Evolutionary conservation across 495 filamentous ascomycete genomes (phyloP).

Genomic region (Amphirosellinia nigrospora): DNA sequence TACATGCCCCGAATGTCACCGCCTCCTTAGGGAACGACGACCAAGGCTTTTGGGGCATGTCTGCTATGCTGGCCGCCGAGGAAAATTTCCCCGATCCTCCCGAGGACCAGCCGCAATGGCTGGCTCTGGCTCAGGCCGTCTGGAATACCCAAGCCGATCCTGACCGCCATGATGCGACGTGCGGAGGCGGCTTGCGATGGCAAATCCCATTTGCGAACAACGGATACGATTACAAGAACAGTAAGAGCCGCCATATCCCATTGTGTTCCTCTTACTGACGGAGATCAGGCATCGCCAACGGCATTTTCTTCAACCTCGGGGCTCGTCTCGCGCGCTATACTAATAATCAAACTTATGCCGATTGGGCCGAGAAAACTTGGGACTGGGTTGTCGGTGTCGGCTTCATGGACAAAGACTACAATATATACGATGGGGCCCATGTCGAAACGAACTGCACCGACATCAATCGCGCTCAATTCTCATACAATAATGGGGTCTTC

Average conservation of each 20-base stretch:
- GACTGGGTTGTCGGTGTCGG: conserved; percentile 71
- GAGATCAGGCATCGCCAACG: conserved; percentile 66
- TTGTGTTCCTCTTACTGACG: conserved; percentile 21
- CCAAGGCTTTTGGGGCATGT: conserved; percentile 82
- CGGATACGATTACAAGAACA: conserved; percentile 88
- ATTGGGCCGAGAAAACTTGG: conserved; percentile 76
- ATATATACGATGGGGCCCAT: conserved; percentile 74
- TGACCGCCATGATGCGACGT: conserved; percentile 67
- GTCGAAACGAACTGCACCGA: conserved; percentile 65
- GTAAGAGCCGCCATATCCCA: conserved; percentile 52
- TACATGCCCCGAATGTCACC: conserved; percentile 76
- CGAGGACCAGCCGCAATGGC: conserved; percentile 68
- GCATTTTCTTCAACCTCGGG: conserved; percentile 81
- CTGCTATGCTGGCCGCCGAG: conserved; percentile 78
- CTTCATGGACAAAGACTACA: conserved; percentile 66
- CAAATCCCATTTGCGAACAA: conserved; percentile 76
- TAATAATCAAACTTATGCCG: conserved; percentile 75
- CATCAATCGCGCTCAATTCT: conserved; percentile 69
- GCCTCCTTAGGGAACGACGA: conserved; percentile 81
- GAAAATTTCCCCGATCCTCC: conserved; percentile 69
- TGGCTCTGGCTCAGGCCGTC: conserved; percentile 75
- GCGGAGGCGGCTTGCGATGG: conserved; percentile 77
- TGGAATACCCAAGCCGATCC: conserved; percentile 73
- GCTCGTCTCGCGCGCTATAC: conserved; percentile 79
- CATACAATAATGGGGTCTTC: conserved; percentile 76